These are phyloP conservation scores for Boletus fagicola DNA, from an alignment of 768 basidiomycete genomes.

Conservation along the genomic window DNA sequence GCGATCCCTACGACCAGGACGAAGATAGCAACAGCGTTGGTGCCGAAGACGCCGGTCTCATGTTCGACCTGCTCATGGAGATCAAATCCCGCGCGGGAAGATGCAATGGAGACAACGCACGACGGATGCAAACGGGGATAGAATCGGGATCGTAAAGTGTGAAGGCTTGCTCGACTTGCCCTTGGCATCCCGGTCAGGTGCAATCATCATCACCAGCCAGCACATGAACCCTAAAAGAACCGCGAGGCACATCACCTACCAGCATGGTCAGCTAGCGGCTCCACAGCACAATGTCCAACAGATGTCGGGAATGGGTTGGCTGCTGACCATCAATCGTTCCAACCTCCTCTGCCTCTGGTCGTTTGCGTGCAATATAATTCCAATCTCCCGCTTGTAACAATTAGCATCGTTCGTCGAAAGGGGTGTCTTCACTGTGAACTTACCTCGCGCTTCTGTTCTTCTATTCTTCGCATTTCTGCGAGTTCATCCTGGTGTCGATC, in stretches of 20 bases:
- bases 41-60: slow-evolving; percentile 62
- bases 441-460: slow-evolving; percentile 50
- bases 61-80: slow-evolving; percentile 57
- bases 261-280: slow-evolving; percentile 11
- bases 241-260: slow-evolving; percentile 22
- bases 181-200: slow-evolving; percentile 16
- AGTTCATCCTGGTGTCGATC: slow-evolving; percentile 51
- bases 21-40: slow-evolving; percentile 42
- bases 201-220: slow-evolving; percentile 20
- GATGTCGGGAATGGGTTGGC: slow-evolving; percentile 14
- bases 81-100: slow-evolving; percentile 4
- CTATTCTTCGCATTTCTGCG: slow-evolving; percentile 37
- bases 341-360: slow-evolving; percentile 49
- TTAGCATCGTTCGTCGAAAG: not conserved
- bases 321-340: slow-evolving; percentile 50
- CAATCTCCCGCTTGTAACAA: slow-evolving; percentile 42
- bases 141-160: slow-evolving; percentile 75
- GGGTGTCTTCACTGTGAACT: slow-evolving; percentile 16
- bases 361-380: slow-evolving; percentile 38
- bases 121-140: slow-evolving; percentile 78
- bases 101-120: slow-evolving; percentile 34
- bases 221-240: slow-evolving; percentile 22
- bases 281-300: slow-evolving; percentile 4
- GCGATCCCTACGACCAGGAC: slow-evolving; percentile 41
- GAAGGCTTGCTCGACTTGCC: slow-evolving; percentile 31